Evolutionary conservation across 345 rosid species (phyloP).

Genomic region (Eucalyptus tenuipes): DNA sequence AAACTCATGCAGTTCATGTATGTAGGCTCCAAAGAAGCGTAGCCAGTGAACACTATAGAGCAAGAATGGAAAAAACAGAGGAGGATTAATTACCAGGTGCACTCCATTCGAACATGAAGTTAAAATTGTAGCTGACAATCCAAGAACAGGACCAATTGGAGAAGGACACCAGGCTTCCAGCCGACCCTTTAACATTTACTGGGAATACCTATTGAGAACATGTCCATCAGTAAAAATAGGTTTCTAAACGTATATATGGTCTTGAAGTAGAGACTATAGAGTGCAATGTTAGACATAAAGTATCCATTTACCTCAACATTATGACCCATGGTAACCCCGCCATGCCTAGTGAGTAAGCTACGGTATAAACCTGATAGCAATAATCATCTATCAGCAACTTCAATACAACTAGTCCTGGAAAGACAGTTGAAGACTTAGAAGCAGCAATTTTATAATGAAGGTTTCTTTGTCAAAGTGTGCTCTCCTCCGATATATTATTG

Average conservation of each 20-base stretch:
- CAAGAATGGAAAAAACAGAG: background rate
- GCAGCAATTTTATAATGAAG: background rate
- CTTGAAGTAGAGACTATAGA: background rate
- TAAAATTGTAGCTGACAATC: slow-evolving; percentile 31
- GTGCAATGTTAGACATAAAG: background rate
- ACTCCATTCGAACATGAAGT: slow-evolving; percentile 37
- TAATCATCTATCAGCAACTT: background rate
- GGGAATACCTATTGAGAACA: background rate
- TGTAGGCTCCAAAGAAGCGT: background rate
- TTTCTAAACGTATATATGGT: background rate
- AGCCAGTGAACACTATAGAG: background rate
- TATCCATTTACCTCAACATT: slow-evolving; percentile 41
- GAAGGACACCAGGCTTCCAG: slow-evolving; percentile 38
- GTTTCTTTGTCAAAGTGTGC: no score
- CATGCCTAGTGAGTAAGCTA: background rate
- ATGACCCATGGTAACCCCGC: background rate
- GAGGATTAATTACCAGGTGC: slow-evolving; percentile 16
- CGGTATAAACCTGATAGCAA: slow-evolving; percentile 17
- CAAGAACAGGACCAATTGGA: slow-evolving; percentile 38
- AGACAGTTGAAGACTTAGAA: background rate
- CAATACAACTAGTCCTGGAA: background rate
- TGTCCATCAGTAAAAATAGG: background rate
- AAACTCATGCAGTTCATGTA: background rate
- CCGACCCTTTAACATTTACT: slow-evolving; percentile 27
- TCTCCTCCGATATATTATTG: no score